phyloP scores from a whole-genome alignment of 2,329 filamentous ascomycete genomes.

The Triangularia verruculosa region DNA sequence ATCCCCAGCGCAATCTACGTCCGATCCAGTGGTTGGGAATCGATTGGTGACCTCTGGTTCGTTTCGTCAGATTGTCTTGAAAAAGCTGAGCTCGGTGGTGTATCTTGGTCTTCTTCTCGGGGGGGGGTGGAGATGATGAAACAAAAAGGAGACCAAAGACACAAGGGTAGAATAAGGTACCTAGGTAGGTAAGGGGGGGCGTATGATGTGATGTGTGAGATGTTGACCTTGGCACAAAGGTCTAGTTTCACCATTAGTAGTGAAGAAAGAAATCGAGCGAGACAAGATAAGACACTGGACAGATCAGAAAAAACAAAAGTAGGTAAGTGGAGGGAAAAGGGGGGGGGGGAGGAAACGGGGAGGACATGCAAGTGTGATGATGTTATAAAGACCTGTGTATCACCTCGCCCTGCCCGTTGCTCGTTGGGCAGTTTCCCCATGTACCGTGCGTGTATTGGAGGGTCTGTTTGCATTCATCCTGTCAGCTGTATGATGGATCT shows the following conservation, averaged over 20 bases:
- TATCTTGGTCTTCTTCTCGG: not conserved
- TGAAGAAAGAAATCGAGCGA: not conserved
- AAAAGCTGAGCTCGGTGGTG: not conserved
- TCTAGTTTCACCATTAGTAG: not conserved
- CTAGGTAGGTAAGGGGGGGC: no score
- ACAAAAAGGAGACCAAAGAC: not conserved
- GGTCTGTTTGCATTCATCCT: not conserved
- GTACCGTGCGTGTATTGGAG: not conserved
- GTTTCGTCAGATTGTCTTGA: not conserved
- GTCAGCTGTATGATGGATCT: not conserved
- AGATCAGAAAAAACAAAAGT: not conserved
- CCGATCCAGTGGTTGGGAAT: not conserved
- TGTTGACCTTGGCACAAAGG: not conserved
- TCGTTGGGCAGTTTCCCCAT: not conserved
- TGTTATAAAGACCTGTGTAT: slow-evolving; percentile 17
- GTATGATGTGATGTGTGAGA: not conserved
- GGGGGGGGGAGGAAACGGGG: not conserved
- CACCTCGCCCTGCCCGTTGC: not conserved
- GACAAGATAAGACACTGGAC: not conserved
- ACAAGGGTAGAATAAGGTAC: not conserved
- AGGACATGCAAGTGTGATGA: slow-evolving; percentile 6
- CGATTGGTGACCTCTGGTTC: not conserved
- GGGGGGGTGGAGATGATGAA: not conserved
- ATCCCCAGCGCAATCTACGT: not conserved
- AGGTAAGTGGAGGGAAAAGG: not conserved